Base-by-base conservation (phyloP, 345 rosid species). In the Limnanthes douglasii region DNA sequence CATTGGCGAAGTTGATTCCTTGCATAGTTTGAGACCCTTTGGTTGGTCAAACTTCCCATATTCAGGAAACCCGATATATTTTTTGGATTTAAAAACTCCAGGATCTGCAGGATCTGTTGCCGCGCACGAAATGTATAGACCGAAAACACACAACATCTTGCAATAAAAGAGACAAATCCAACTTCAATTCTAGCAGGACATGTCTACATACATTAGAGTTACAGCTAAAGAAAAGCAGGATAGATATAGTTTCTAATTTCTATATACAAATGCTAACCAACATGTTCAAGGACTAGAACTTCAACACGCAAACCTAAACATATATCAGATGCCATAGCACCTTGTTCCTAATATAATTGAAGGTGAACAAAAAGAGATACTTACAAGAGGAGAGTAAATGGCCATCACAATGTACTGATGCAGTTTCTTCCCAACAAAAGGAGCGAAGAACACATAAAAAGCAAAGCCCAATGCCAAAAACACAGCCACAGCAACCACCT, bases 401-500 rank as follows among this genome's bases (percentile, higher is more conserved):
- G 94, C 94, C 65, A 73, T 80, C 14, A 59, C 75, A 58, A 84
- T 51, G 45, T 73, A 70, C 62, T 75, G 98, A 50, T 72, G 61
- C 11, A 61, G 57, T 73, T 66, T 71, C 67, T 48, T 84, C 60
- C 98, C 98, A 39, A 80, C 88, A 57, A 90, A 90, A 4, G 98
- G 98, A 42, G 98, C 96, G 60, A 90, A 90, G 80, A 90, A 84
- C 53, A 90, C 98, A 56, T 84, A 90, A 72, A 75, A 84, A 39
- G 96, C 98, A 60, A 84, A 84, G 51, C 93, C 98, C 65, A 90
- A 45, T 17, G 98, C 98, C 68, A 90, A 54, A 62, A 90, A 90
- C 45, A 90, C 98, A 45, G 96, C 88, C 65, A 84, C 94, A 48
- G 96, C 98, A 53, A 90, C 98, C 69, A 90, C 98, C 98, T 80